Evolutionary conservation across 305 asterid species (phyloP).

Genomic region (Solanum aculeatissimum): DNA sequence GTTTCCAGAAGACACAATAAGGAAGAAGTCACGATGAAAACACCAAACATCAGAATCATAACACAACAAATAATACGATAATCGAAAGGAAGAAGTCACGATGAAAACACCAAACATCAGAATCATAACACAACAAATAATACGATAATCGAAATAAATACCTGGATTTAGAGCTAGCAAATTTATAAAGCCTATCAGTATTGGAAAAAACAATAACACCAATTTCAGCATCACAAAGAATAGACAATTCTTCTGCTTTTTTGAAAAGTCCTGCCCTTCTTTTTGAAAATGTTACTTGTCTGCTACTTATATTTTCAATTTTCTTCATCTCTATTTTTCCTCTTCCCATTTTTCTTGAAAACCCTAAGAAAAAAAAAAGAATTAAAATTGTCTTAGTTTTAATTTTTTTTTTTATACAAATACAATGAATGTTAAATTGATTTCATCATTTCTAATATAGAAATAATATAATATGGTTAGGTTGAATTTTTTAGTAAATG

Average conservation of each 20-base stretch:
- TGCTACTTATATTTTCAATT: background rate
- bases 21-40: too few relatives aligned
- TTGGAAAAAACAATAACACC: background rate
- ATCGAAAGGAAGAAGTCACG: too few relatives aligned
- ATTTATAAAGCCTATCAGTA: background rate
- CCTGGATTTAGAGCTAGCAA: background rate
- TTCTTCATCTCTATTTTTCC: slow-evolving; percentile 1
- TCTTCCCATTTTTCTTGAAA: background rate
- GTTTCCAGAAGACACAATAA: too few relatives aligned
- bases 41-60: too few relatives aligned
- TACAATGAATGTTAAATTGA: background rate
- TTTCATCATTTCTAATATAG: background rate
- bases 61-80: too few relatives aligned
- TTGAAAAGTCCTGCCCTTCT: background rate
- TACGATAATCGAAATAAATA: background rate
- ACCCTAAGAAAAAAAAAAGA: background rate
- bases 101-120: background rate
- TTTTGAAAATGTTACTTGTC: slow-evolving; percentile 1
- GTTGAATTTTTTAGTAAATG: background rate
- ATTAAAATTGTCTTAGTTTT: background rate
- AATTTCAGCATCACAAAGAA: background rate
- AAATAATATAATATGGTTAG: background rate
- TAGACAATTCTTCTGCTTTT: background rate
- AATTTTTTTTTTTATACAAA: background rate
- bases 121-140: background rate